Evolutionary conservation across 768 basidiomycete species (phyloP), one percentile per base, ranked within the genome.

Genomic region (Hericium alpestre): DNA sequence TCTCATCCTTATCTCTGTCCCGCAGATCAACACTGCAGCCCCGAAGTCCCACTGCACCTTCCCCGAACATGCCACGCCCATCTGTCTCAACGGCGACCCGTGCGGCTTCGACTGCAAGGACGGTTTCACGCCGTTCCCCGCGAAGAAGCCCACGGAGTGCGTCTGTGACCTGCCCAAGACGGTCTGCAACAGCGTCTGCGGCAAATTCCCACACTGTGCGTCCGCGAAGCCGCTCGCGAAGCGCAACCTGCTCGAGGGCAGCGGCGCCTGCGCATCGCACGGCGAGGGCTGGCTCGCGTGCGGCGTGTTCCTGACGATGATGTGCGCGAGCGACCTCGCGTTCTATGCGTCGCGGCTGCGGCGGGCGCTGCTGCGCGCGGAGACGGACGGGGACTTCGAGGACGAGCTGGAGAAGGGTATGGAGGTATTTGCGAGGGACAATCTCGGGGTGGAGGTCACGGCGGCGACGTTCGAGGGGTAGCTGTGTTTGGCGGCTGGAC

Each of bases 381-480:
- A 46, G 43, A 7, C 43, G 12, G 71, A 70, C 22, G 65, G 71
- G 25, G 83, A 79, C 18, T 90, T 93, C 64, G 92, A 95, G 69
- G 88, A 90, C 59, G 82, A 88, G 67, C 67, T 95, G 54, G 90
- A 95, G 76, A 73, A 74, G 61, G 79, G 81, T 27, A 82, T 92
- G 75, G 73, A 82, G 48, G 79, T 75, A 10, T 80, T 92, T 69
- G 90, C 90, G n/a, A 85, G 81, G 66, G 81, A 79, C 50, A 86
- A 82, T 59, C 76, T 93, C 56, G 92, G 92, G 2, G 76, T 93
- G 46, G 89, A 93, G 53, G 77, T 91, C 15, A 76, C 62, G 7
- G 62, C 43, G n/a, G 12, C 43, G 16, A 46, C 43, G 43, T 46
- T 46, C 18, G 43, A 46, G 20, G 43, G 43, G 16, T 46, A 46